Evolutionary conservation across 1,284 basidiomycete species (phyloP).

Genomic region (Ustilago loliicola): DNA sequence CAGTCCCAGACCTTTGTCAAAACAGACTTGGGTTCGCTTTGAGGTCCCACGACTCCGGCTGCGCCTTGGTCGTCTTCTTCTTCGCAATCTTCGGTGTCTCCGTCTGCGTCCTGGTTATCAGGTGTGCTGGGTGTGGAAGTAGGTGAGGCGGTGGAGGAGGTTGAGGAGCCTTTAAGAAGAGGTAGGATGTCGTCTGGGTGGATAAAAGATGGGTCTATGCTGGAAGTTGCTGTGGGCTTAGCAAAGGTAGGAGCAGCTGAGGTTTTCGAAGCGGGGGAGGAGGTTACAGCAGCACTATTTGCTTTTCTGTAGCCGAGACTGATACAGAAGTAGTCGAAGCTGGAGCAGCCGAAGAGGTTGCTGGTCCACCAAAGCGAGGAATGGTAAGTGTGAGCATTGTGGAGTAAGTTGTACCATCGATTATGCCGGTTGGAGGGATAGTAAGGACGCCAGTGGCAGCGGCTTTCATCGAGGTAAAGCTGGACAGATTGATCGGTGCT

Average conservation of each 20-base stretch:
- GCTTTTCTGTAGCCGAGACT: slow-evolving; percentile 18
- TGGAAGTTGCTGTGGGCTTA: background rate
- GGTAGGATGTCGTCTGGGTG: slow-evolving; percentile 29
- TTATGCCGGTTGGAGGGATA: slow-evolving; percentile 34
- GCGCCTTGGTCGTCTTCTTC: slow-evolving; percentile 17
- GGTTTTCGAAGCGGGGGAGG: slow-evolving; percentile 11
- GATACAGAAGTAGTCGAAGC: slow-evolving; percentile 1
- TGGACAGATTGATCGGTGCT: slow-evolving; percentile 33
- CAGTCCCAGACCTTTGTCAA: slow-evolving; percentile 42
- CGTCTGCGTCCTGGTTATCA: background rate
- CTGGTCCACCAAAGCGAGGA: slow-evolving; percentile 11
- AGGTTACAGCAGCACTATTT: slow-evolving; percentile 5
- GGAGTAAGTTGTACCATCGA: slow-evolving; percentile 40
- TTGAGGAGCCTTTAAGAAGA: slow-evolving; percentile 23
- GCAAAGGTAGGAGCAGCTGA: background rate
- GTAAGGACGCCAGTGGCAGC: slow-evolving; percentile 21
- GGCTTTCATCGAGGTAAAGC: slow-evolving; percentile 32
- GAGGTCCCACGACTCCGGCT: background rate
- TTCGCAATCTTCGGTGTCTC: slow-evolving; percentile 28
- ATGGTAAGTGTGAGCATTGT: slow-evolving; percentile 42
- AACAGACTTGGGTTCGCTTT: slow-evolving; percentile 9
- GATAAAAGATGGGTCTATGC: slow-evolving; percentile 28
- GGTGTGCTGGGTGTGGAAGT: background rate
- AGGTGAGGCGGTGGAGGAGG: slow-evolving; percentile 1
- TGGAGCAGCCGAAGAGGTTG: background rate